Evolutionary conservation across 768 basidiomycete genomes (phyloP).

Genomic region (Termitomyces sp.): DNA sequence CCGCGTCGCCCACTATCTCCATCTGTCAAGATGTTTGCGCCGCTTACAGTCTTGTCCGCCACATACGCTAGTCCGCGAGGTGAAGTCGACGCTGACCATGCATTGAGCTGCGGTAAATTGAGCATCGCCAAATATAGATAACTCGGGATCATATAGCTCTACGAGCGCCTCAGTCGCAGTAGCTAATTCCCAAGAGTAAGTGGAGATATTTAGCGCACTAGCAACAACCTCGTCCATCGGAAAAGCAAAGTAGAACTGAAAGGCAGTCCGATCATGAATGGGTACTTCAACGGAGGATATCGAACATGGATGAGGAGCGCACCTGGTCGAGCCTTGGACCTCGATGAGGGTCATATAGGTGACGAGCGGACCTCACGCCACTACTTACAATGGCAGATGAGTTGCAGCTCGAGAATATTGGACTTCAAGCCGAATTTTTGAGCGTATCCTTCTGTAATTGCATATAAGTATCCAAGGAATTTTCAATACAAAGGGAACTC

Average conservation of each 20-base stretch:
- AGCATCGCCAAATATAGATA: no score
- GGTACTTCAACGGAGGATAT: background rate
- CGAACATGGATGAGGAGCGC: background rate
- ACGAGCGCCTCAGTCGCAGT: conserved; percentile 8
- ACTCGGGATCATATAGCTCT: conserved; percentile 9
- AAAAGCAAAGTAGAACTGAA: background rate
- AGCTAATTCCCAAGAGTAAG: conserved; percentile 10
- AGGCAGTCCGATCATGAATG: background rate
- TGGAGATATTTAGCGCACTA: conserved; percentile 2
- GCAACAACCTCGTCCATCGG: background rate
- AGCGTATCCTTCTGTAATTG: background rate
- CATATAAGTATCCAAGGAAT: background rate
- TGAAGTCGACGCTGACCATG: background rate
- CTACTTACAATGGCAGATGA: background rate
- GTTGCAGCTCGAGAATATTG: background rate
- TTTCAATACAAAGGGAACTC: background rate
- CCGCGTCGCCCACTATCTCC: background rate
- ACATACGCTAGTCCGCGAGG: background rate
- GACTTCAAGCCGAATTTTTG: background rate
- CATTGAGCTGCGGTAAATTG: background rate
- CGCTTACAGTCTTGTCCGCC: background rate
- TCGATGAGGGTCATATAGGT: background rate
- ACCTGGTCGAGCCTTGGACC: background rate
- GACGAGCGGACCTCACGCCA: background rate
- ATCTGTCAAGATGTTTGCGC: background rate